Evolutionary conservation across 768 basidiomycete genomes (phyloP), one percentile per base, ranked within the genome.

Genomic region (Nidula microcarpa): DNA sequence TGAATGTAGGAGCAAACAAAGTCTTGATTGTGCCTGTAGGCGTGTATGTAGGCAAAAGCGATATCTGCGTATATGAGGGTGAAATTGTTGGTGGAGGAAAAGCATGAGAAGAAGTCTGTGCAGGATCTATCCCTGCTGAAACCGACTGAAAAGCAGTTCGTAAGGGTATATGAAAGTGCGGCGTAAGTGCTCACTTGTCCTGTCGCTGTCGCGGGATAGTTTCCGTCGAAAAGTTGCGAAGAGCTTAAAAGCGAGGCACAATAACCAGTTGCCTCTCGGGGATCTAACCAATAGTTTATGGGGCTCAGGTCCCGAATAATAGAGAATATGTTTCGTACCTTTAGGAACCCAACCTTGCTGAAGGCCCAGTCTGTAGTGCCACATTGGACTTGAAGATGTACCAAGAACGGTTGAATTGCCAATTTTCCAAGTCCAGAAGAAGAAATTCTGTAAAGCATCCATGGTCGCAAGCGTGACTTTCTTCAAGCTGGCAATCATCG

Each of bases 371-470:
- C 82, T 77, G 73, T 96, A 97, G 51, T 90, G 85, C 94, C 94
- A 96, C 57, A 88, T 80, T 7, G 91, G 90, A 23, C 80, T 72
- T 44, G 86, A 83, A 10, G 89, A 83, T 32, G 80, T 84, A 33
- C 84, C 85, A 43, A 81, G 76, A 1, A 68, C 65, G 3, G 85
- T 81, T n/a, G 90, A 92, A 64, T 88, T 85, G 49, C 92, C 91
- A 54, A 95, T 93, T 69, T 92, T 93, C 91, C 91, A 96, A 0
- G 91, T 94, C 94, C 94, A 97, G 77, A 92, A 95, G 78, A 95
- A 96, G 78, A 81, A 94, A 68, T 95, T 88, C 75, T 93, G 87
- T 17, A 95, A 75, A 23, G 92, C 87, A 60, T 94, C 91, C 92
- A 96, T 96, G 54, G 86, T 85, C 18, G 87, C 82, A 60, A 89